A percentile compares a stretch with the other conserved stretches of the same genome.
phyloP scores from a whole-genome alignment of 208 protist species.

The Crithidia expoeki region DNA sequence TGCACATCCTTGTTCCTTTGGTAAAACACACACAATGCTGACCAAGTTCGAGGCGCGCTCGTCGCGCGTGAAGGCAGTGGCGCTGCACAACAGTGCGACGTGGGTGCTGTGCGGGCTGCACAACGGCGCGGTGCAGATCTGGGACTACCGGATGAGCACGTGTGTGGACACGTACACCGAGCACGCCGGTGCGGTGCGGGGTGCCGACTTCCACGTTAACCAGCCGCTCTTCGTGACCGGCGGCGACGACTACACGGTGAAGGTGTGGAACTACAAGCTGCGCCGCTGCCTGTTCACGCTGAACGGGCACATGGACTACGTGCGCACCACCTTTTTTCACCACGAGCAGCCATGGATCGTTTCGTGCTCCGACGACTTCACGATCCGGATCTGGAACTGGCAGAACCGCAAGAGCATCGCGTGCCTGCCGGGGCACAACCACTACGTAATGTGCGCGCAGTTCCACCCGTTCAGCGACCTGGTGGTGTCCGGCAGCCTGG shows the following conservation, averaged over 20 bases:
- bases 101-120: constrained; percentile 99
- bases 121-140: constrained; percentile 99
- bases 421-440: constrained; percentile 96
- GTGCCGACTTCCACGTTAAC: constrained; percentile 97
- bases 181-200: constrained; percentile 95
- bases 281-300: constrained; percentile 98
- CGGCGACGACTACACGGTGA: constrained; percentile 99
- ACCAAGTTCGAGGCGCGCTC: constrained; percentile 98
- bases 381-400: constrained; percentile 99
- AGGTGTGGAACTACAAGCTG: constrained; percentile 99
- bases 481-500: constrained; percentile 98
- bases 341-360: constrained; percentile 98
- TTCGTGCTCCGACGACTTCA: constrained; percentile 98
- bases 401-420: constrained; percentile 94
- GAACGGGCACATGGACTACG: constrained; percentile 98
- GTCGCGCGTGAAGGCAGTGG: constrained; percentile 98
- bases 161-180: constrained; percentile 97
- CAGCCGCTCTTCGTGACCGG: constrained; percentile 99
- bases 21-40: constrained; percentile 54
- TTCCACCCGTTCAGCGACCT: constrained; percentile 97
- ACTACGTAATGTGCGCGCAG: constrained; percentile 99
- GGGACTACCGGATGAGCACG: constrained; percentile 98
- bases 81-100: constrained; percentile 97
- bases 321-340: constrained; percentile 99
- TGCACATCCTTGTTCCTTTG: too few species aligned